These are phyloP conservation scores for Amanita jacksonii DNA, from an alignment of 768 basidiomycete species.

Conservation along the genomic window DNA sequence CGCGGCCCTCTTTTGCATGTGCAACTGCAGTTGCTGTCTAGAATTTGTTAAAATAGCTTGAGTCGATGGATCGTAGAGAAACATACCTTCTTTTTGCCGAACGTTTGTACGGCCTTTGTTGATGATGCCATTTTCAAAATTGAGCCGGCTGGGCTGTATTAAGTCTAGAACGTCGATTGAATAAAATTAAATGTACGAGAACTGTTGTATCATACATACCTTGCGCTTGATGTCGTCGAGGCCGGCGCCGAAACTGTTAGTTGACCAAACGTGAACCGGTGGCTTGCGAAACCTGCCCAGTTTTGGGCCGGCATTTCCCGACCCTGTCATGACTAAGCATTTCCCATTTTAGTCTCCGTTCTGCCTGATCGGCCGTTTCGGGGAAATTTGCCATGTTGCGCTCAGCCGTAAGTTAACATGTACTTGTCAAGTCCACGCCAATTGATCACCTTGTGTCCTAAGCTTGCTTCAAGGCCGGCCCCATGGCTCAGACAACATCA, in stretches of 20 bases:
- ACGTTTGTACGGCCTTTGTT: conserved; percentile 92
- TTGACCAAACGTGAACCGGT: conserved; percentile 20
- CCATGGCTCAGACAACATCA: neutral
- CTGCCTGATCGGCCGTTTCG: neutral
- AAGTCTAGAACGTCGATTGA: conserved; percentile 2
- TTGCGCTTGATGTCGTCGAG: conserved; percentile 37
- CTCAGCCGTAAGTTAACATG: conserved; percentile 1
- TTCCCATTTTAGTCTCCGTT: neutral
- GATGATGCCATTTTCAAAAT: conserved; percentile 56
- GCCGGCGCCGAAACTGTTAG: conserved; percentile 28
- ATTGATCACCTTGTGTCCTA: no score
- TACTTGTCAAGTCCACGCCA: no score
- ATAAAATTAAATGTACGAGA: neutral
- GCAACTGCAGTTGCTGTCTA: conserved; percentile 98
- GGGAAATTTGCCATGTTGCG: conserved; percentile 8
- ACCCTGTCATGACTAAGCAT: conserved; percentile 25
- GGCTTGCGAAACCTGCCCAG: conserved; percentile 34
- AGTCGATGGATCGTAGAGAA: conserved; percentile 3
- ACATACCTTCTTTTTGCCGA: conserved; percentile 98
- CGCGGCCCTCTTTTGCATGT: conserved; percentile 92
- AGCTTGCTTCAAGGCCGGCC: neutral
- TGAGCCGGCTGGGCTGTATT: conserved; percentile 20
- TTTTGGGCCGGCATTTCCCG: conserved; percentile 24
- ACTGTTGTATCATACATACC: conserved; percentile 18
- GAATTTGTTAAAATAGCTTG: conserved; percentile 8